These are phyloP conservation scores for Cordyceps fumosorosea DNA, from an alignment of 2,329 filamentous ascomycete species.

Conservation along the genomic window DNA sequence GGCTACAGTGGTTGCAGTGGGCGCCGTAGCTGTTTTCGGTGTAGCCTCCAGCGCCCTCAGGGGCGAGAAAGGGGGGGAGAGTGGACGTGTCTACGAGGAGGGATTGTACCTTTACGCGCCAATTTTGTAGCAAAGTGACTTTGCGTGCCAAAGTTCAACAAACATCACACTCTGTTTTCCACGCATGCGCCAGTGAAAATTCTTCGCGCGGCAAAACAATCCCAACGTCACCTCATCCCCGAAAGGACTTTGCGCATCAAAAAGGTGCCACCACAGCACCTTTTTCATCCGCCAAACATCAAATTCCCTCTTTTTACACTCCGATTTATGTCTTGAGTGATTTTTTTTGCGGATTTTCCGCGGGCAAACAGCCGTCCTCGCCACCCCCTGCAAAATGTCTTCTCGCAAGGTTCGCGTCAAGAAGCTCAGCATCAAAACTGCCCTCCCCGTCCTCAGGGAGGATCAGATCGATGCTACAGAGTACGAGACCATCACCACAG, in stretches of 20 bases:
- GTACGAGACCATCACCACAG: slow-evolving; percentile 78
- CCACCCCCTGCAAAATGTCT: slow-evolving; percentile 46
- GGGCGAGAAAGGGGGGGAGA: slow-evolving; percentile 25
- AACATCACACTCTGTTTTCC: slow-evolving; percentile 13
- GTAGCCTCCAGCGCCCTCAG: slow-evolving; percentile 13
- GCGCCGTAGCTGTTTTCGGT: slow-evolving; percentile 10
- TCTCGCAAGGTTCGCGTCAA: slow-evolving; percentile 71
- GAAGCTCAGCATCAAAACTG: slow-evolving; percentile 89
- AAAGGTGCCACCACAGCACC: slow-evolving; percentile 42
- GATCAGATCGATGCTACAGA: slow-evolving; percentile 80
- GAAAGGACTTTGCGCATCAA: slow-evolving; percentile 45
- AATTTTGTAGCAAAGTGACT: slow-evolving; percentile 18
- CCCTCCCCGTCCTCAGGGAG: slow-evolving; percentile 80
- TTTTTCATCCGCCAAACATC: slow-evolving; percentile 43
- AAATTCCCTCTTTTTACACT: slow-evolving; percentile 49
- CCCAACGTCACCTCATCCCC: slow-evolving; percentile 51
- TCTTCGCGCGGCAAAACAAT: slow-evolving; percentile 48
- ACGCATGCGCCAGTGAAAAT: slow-evolving; percentile 39
- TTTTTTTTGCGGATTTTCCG: slow-evolving; percentile 56
- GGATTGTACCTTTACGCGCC: slow-evolving; percentile 23
- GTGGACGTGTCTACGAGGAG: slow-evolving; percentile 22
- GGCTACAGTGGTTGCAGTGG: slow-evolving; percentile 11
- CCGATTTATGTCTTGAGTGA: slow-evolving; percentile 55
- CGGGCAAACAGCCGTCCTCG: slow-evolving; percentile 27
- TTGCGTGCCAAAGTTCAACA: slow-evolving; percentile 9